Evolutionary conservation across 257 asterid species (phyloP).

Genomic region (Thymus mandschuricus): DNA sequence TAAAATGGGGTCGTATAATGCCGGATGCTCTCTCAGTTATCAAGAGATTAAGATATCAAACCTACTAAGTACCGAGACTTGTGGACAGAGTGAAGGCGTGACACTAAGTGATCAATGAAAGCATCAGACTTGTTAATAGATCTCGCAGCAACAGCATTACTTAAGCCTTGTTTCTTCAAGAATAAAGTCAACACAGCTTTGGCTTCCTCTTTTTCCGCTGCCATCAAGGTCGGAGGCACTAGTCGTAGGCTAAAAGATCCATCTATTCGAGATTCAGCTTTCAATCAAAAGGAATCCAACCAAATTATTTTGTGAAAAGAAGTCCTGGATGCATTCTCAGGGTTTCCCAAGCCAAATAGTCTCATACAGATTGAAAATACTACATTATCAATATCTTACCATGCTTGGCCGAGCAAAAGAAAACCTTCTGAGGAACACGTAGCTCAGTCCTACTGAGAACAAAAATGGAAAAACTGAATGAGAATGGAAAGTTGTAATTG

Average conservation of each 20-base stretch:
- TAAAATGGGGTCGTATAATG: background rate
- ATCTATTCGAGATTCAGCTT: constrained; percentile 71
- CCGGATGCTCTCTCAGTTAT: constrained; percentile 6
- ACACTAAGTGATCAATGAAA: constrained; percentile 82
- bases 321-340: constrained; percentile 24
- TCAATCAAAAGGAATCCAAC: constrained; percentile 37
- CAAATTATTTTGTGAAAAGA: constrained; percentile 33
- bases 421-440: constrained; percentile 52
- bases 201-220: constrained; percentile 96
- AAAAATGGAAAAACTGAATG: background rate
- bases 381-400: constrained; percentile 48
- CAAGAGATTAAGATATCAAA: constrained; percentile 51
- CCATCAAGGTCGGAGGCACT: constrained; percentile 73
- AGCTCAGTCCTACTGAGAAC: constrained; percentile 44
- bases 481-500: background rate
- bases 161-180: constrained; percentile 83
- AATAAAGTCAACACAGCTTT: constrained; percentile 86
- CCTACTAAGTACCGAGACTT: constrained; percentile 96
- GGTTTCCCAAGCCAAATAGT: constrained; percentile 20
- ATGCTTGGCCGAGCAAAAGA: constrained; percentile 54
- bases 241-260: constrained; percentile 69
- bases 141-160: constrained; percentile 71
- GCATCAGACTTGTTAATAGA: constrained; percentile 81
- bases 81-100: constrained; percentile 84
- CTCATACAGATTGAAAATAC: constrained; percentile 16